These are phyloP conservation scores for Alternaria dauci DNA, from an alignment of 2,329 filamentous ascomycete species.

Conservation along the genomic window DNA sequence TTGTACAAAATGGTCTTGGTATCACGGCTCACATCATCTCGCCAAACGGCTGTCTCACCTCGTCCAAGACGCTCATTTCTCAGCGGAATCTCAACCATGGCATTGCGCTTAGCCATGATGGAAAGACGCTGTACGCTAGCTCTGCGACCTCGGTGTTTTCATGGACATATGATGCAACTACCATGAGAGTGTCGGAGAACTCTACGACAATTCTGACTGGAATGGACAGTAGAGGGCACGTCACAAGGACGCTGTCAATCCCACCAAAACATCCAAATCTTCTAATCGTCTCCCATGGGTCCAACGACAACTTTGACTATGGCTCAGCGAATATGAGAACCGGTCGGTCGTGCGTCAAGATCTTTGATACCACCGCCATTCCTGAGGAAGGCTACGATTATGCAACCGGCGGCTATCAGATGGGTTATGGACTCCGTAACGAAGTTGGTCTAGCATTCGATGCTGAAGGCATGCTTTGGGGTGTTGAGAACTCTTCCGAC, in stretches of 20 bases:
- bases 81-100: conserved; percentile 43
- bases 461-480: conserved; percentile 45
- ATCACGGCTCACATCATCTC: conserved; percentile 52
- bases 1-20: conserved; percentile 51
- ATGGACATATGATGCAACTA: conserved; percentile 38
- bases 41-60: conserved; percentile 43
- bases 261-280: conserved; percentile 49
- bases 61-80: conserved; percentile 30
- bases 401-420: conserved; percentile 59
- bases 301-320: conserved; percentile 67
- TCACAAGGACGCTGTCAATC: conserved; percentile 37
- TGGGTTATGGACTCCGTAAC: conserved; percentile 74
- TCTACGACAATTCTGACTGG: conserved; percentile 32
- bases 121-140: conserved; percentile 43
- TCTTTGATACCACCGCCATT: conserved; percentile 58
- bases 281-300: conserved; percentile 72
- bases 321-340: conserved; percentile 59
- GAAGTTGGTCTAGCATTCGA: conserved; percentile 68
- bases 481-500: conserved; percentile 75
- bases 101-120: conserved; percentile 37
- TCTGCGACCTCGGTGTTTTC: conserved; percentile 37
- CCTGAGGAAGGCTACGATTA: conserved; percentile 48
- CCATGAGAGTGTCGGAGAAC: conserved; percentile 42
- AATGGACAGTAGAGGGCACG: conserved; percentile 39
- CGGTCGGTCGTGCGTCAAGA: conserved; percentile 70